Evolutionary conservation across 306 rosid species (phyloP), one percentile per base, ranked within the genome.

Genomic region (Hylodesmum podocarpum): DNA sequence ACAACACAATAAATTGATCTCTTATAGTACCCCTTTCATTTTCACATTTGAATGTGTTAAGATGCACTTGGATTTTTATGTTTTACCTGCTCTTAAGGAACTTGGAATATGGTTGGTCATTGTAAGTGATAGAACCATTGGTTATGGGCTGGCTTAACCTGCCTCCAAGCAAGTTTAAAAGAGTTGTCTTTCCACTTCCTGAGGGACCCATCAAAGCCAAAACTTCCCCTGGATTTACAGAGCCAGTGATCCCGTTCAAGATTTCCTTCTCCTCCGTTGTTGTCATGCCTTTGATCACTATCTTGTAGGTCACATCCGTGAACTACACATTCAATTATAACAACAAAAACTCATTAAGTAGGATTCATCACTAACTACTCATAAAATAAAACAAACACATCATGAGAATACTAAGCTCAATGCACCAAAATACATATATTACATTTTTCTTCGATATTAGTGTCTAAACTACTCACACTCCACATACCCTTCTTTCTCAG

Each of bases 171-270:
- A 96, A 84, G 83, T 82, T 96, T 2, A 96, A 79, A 15, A 96
- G 96, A 9, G 89, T 87, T 25, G 99, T 92, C 75, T 96, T 96
- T 83, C 99, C 99, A 80, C 99, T 92, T 75, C 99, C 98, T 3
- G 98, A 96, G 63, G 99, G 99, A 37, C 99, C 99, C 99, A 96
- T 96, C 77, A 96, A 70, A 24, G 99, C 99, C 77, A 96, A 80
- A 75, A 96, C 98, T 79, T 96, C 99, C 7, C 99, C 94, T 6
- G 99, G 98, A 83, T 84, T 84, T 18, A 96, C 97, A 6, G 74
- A 84, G 64, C 99, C 99, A 3, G 87, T 86, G 41, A 96, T 93
- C 61, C 99, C 98, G 69, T 89, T 67, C 85, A 96, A 63, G 41
- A 96, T 91, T 43, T 91, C 90, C 83, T 93, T 96, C 88, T 96